Conservation (phyloP, 495 filamentous ascomycete species). For the Saxophila tyrrhenica region DNA sequence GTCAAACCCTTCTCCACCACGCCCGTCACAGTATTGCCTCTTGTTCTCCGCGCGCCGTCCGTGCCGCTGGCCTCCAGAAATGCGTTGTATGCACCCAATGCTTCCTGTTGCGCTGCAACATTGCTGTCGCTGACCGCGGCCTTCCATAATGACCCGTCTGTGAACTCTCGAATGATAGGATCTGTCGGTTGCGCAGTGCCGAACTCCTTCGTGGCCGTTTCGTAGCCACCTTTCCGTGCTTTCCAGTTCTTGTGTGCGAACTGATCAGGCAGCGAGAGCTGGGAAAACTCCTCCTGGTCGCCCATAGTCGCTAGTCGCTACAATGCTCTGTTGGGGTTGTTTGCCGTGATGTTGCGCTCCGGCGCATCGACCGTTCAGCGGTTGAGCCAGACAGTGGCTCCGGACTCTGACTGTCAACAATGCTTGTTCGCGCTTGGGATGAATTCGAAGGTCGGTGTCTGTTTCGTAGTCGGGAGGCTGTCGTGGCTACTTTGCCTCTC, state of each 20-base stretch:
- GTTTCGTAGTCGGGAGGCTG: no score
- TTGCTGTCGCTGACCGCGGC: constrained; percentile 89
- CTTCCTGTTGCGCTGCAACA: constrained; percentile 93
- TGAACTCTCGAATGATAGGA: constrained; percentile 72
- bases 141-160: constrained; percentile 83
- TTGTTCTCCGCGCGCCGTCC: constrained; percentile 44
- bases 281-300: constrained; percentile 68
- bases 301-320: neutral
- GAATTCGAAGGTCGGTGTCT: no score
- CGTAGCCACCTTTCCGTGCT: constrained; percentile 89
- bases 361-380: no score
- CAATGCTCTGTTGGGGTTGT: neutral
- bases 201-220: constrained; percentile 80
- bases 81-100: constrained; percentile 41
- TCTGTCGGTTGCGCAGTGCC: constrained; percentile 75
- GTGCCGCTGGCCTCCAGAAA: constrained; percentile 17
- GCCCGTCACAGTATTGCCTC: constrained; percentile 56
- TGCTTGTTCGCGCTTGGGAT: no score
- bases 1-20: constrained; percentile 89
- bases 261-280: constrained; percentile 67
- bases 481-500: no score
- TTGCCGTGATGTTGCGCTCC: neutral
- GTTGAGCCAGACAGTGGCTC: no score
- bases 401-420: no score
- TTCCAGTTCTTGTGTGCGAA: constrained; percentile 97